phyloP scores from a whole-genome alignment of 2,329 filamentous ascomycete species.

The Akanthomyces dipterigenus region DNA sequence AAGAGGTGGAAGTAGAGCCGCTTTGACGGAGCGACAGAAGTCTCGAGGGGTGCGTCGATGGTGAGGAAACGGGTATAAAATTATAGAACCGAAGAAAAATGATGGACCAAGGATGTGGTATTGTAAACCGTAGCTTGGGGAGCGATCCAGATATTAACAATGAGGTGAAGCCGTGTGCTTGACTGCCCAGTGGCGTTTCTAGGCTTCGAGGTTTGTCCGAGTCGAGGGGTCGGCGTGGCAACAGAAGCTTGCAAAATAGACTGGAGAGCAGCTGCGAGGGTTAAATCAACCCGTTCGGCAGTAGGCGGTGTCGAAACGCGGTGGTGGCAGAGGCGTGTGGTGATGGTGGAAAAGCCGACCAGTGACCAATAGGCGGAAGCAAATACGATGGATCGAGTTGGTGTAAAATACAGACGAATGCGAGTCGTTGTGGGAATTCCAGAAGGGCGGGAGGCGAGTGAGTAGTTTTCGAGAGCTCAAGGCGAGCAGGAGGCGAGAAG shows the following conservation, averaged over 20 bases:
- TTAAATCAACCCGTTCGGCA: not conserved
- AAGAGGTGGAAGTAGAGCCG: conserved; percentile 4
- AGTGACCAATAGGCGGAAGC: not conserved
- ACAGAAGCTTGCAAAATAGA: not conserved
- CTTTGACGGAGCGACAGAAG: not conserved
- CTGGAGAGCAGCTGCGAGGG: not conserved
- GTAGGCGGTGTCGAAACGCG: not conserved
- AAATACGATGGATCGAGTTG: not conserved
- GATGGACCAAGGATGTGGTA: not conserved
- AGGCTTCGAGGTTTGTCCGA: not conserved
- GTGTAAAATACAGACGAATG: conserved; percentile 14
- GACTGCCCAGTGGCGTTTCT: not conserved
- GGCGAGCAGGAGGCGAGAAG: not conserved
- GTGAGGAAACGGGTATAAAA: conserved; percentile 9
- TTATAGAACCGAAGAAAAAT: conserved; percentile 30
- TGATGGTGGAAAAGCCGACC: not conserved
- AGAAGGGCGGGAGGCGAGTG: not conserved
- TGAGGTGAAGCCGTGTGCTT: not conserved
- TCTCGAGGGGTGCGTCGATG: not conserved
- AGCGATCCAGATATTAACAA: not conserved
- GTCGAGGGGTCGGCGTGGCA: not conserved
- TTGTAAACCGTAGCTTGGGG: not conserved
- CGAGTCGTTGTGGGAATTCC: not conserved
- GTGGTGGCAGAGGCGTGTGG: not conserved
- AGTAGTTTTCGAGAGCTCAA: not conserved